phyloP scores from a whole-genome alignment of 768 basidiomycete species.

The Mycena vulgaris region DNA sequence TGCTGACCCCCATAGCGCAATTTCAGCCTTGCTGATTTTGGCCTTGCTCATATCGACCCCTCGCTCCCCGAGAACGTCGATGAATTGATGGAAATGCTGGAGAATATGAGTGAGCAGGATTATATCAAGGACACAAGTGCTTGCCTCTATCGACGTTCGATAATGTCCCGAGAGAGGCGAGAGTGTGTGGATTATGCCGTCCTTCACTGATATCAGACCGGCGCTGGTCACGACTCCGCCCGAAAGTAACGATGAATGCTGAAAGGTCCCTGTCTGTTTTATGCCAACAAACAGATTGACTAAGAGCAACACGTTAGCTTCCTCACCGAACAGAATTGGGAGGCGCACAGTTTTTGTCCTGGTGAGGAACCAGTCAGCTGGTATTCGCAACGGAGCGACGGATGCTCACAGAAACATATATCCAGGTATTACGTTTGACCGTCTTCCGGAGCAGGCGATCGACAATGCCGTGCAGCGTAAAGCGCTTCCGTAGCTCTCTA shows the following conservation, averaged over 20 bases:
- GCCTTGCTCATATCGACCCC: conserved; percentile 75
- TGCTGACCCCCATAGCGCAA: conserved; percentile 69
- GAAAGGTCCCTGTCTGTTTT: conserved; percentile 67
- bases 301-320: conserved; percentile 36
- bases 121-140: conserved; percentile 24
- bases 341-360: conserved; percentile 70
- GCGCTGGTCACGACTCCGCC: conserved; percentile 77
- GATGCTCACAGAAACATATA: conserved; percentile 71
- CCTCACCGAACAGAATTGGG: conserved; percentile 32
- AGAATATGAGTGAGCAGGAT: neutral
- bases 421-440: conserved; percentile 75
- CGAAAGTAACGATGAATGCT: conserved; percentile 74
- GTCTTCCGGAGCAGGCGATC: conserved; percentile 73
- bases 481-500: conserved; percentile 57
- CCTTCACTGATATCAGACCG: conserved; percentile 75
- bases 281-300: conserved; percentile 80
- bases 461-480: conserved; percentile 67
- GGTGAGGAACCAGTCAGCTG: conserved; percentile 11
- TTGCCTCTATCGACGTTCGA: conserved; percentile 69
- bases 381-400: neutral
- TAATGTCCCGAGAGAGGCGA: conserved; percentile 82
- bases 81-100: conserved; percentile 74
- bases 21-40: conserved; percentile 73
- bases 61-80: conserved; percentile 64
- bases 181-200: conserved; percentile 71